These are phyloP conservation scores for Ceratocystis lukuohia DNA, from an alignment of 2,329 filamentous ascomycete genomes.

Conservation along the genomic window DNA sequence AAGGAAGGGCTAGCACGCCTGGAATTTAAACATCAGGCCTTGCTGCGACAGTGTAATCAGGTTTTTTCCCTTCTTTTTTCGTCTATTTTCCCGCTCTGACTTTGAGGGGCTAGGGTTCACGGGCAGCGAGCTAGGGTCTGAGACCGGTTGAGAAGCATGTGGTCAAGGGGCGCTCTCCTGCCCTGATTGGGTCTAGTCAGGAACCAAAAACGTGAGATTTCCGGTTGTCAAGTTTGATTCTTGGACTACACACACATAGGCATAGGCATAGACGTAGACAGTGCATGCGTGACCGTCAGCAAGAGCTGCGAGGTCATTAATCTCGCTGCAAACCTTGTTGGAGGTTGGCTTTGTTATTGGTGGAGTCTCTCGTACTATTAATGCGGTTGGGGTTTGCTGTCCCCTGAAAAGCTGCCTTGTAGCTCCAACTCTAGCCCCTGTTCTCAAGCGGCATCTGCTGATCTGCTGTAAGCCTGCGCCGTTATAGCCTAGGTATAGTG, in stretches of 20 bases:
- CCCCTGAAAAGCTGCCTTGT: neutral
- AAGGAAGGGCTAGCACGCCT: neutral
- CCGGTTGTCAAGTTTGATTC: neutral
- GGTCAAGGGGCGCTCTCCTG: constrained; percentile 1
- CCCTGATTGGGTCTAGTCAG: neutral
- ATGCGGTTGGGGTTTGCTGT: neutral
- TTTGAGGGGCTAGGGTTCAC: constrained; percentile 2
- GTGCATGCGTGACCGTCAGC: too few relatives aligned
- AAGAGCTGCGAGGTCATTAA: neutral
- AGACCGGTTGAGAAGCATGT: constrained; percentile 5
- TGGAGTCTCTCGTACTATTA: neutral
- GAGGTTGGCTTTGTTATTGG: too few relatives aligned
- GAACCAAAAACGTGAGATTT: constrained; percentile 4
- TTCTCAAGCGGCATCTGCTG: neutral
- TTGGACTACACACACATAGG: neutral
- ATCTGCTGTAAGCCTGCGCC: neutral
- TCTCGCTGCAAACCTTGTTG: neutral
- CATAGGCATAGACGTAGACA: too few relatives aligned
- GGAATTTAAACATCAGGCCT: neutral
- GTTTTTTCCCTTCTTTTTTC: neutral
- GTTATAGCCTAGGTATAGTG: neutral
- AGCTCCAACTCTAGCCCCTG: neutral
- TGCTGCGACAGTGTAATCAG: neutral
- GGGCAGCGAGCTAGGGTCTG: neutral
- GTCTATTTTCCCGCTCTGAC: neutral